Percentiles rank a stretch among this genome's conserved stretches.
phyloP scores from a whole-genome alignment of 805 yeast species.

The Zygosaccharomyces gambellarensis region DNA sequence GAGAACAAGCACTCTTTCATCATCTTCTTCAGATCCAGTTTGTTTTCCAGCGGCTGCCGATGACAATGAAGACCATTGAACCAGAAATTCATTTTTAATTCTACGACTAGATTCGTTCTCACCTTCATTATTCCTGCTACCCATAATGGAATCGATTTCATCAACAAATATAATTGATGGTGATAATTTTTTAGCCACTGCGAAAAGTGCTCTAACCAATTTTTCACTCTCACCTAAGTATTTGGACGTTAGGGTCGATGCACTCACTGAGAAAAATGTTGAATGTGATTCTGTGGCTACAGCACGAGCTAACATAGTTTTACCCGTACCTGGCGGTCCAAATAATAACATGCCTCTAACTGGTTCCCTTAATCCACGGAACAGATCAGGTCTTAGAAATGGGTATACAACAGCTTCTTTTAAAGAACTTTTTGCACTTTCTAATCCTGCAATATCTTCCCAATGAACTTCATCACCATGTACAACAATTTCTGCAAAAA shows the following conservation, averaged over 20 bases:
- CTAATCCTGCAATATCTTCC: slow-evolving; percentile 94
- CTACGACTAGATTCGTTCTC: slow-evolving; percentile 87
- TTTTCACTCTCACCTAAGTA: slow-evolving; percentile 92
- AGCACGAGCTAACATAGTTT: slow-evolving; percentile 94
- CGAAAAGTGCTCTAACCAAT: slow-evolving; percentile 81
- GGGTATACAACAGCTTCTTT: slow-evolving; percentile 97
- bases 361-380: slow-evolving; percentile 87
- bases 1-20: slow-evolving; percentile 73
- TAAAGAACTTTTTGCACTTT: slow-evolving; percentile 78
- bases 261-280: slow-evolving; percentile 86
- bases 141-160: slow-evolving; percentile 87
- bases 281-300: slow-evolving; percentile 94
- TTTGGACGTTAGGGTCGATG: slow-evolving; percentile 83
- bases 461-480: slow-evolving; percentile 88
- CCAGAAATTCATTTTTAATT: slow-evolving; percentile 86
- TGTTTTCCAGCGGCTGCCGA: slow-evolving; percentile 71
- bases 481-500: slow-evolving; percentile 80
- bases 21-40: slow-evolving; percentile 24
- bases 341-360: slow-evolving; percentile 92
- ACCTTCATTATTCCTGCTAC: slow-evolving; percentile 52
- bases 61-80: slow-evolving; percentile 91
- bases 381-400: slow-evolving; percentile 86
- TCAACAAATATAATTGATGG: slow-evolving; percentile 95
- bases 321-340: slow-evolving; percentile 99
- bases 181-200: slow-evolving; percentile 75